Evolutionary conservation across 768 basidiomycete species (phyloP).

Genomic region (Hortiboletus campestris): DNA sequence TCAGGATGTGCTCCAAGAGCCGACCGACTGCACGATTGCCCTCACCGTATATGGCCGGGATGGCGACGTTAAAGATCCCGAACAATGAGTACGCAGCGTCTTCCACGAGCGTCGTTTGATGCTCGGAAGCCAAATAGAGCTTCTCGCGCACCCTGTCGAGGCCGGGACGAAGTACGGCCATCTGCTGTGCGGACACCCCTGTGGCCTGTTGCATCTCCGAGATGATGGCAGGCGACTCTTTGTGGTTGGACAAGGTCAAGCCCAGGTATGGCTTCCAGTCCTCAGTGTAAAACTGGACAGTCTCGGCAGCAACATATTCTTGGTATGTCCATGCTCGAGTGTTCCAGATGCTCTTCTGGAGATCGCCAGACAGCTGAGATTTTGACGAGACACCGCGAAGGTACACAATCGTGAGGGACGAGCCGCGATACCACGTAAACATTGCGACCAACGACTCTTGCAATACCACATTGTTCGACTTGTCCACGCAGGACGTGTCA

Average conservation of each 20-base stretch:
- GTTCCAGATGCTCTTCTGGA: conserved; percentile 2
- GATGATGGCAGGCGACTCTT: not conserved
- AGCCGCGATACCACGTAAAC: conserved; percentile 7
- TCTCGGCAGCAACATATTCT: not conserved
- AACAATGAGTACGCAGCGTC: not conserved
- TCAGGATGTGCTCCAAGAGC: not conserved
- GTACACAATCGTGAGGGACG: not conserved
- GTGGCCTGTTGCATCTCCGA: conserved; percentile 1
- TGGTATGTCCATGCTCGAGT: conserved; percentile 3
- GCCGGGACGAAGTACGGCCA: not conserved
- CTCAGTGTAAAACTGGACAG: not conserved
- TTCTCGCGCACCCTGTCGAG: not conserved
- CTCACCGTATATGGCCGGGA: not conserved
- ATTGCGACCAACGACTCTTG: conserved; percentile 9
- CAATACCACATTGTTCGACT: not conserved
- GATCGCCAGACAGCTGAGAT: not conserved
- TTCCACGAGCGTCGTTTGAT: not conserved
- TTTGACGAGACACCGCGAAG: conserved; percentile 2
- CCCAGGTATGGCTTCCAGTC: not conserved
- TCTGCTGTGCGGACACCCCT: not conserved
- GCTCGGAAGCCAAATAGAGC: not conserved
- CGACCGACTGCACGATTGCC: not conserved
- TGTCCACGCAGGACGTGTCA: conserved; percentile 8
- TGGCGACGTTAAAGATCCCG: not conserved
- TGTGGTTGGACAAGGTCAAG: not conserved